These are phyloP conservation scores for Exserohilum rostratum DNA, from an alignment of 2,329 filamentous ascomycete species.

Conservation along the genomic window DNA sequence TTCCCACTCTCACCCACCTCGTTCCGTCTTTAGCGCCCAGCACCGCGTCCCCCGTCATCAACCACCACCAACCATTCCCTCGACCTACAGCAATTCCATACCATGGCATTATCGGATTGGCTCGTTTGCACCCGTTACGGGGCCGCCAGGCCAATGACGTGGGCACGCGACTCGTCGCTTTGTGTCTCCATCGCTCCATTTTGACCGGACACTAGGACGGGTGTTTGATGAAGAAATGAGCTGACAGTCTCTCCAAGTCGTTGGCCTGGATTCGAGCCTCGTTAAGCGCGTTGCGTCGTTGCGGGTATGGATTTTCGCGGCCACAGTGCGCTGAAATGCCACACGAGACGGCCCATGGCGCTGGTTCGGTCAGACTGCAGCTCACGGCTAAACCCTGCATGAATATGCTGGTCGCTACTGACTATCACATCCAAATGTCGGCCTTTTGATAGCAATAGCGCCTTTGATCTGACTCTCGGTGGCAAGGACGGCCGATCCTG, in stretches of 20 bases:
- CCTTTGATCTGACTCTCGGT: slow-evolving; percentile 36
- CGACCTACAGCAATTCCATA: slow-evolving; percentile 4
- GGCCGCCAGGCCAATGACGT: slow-evolving; percentile 12
- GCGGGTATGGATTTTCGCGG: not conserved
- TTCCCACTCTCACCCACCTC: slow-evolving; percentile 5
- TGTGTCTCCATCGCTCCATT: not conserved
- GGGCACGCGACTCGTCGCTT: slow-evolving; percentile 10
- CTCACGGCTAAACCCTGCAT: not conserved
- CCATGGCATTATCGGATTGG: slow-evolving; percentile 10
- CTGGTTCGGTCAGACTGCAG: not conserved
- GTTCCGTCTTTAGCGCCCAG: slow-evolving; percentile 9
- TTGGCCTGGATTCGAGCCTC: no score
- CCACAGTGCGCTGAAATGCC: not conserved
- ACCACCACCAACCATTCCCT: slow-evolving; percentile 12
- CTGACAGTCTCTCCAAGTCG: not conserved
- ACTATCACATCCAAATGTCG: slow-evolving; percentile 37
- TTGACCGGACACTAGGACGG: not conserved
- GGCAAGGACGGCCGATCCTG: no score
- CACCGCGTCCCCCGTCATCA: slow-evolving; percentile 1
- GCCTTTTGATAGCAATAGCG: slow-evolving; percentile 34
- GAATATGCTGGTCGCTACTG: slow-evolving; percentile 1
- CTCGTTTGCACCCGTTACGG: not conserved
- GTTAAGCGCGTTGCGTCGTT: not conserved
- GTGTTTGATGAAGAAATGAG: not conserved
- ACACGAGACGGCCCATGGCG: not conserved